phyloP scores from a whole-genome alignment of 2,329 filamentous ascomycete species.

The Beauveria brongniartii region DNA sequence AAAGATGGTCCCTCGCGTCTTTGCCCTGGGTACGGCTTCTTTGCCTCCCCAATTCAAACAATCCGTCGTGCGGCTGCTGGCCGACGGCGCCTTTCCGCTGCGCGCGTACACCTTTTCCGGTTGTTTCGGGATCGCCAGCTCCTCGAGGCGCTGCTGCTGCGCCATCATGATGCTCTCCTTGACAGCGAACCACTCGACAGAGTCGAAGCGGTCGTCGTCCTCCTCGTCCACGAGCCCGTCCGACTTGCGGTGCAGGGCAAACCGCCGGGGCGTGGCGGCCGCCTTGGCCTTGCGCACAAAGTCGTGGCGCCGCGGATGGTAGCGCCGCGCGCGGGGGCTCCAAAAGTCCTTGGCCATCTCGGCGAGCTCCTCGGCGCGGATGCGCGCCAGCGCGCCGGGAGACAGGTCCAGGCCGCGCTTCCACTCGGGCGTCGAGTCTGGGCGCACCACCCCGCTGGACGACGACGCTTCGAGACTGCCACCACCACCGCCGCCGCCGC shows the following conservation, averaged over 20 bases:
- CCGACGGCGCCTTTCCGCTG: not conserved
- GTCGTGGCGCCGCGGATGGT: constrained; percentile 29
- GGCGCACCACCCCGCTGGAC: not conserved
- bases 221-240: constrained; percentile 22
- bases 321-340: constrained; percentile 27
- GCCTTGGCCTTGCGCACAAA: constrained; percentile 33
- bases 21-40: not conserved
- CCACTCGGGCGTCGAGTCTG: constrained; percentile 21
- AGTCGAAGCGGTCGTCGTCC: constrained; percentile 30
- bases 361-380: constrained; percentile 28
- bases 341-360: constrained; percentile 36
- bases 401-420: constrained; percentile 28
- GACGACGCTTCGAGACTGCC: not conserved
- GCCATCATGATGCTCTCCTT: not conserved
- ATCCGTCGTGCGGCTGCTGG: not conserved
- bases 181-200: constrained; percentile 13
- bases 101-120: not conserved
- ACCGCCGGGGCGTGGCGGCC: constrained; percentile 29
- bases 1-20: constrained; percentile 5
- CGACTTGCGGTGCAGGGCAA: constrained; percentile 28
- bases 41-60: not conserved
- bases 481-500: too few species aligned
- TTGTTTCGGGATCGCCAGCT: not conserved
- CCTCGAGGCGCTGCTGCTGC: not conserved
- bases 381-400: constrained; percentile 21